These are phyloP conservation scores for Seminavis robusta DNA, from an alignment of 108 stramenopile genomes.

Conservation along the genomic window DNA sequence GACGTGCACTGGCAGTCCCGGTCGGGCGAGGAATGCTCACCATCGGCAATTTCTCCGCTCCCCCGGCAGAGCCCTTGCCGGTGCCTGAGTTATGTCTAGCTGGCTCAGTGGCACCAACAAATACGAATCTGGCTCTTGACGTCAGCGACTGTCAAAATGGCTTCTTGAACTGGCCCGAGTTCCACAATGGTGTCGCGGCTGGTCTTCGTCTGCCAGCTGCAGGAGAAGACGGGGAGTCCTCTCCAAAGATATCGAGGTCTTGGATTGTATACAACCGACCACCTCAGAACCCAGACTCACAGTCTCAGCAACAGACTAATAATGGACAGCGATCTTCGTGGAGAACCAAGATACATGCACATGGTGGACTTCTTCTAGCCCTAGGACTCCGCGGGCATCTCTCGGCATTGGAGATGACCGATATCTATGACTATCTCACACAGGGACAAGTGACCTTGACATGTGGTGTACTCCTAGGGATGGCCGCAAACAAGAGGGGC, in stretches of 20 bases:
- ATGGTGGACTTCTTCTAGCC: constrained; percentile 93
- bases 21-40: constrained; percentile 97
- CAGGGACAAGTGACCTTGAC: constrained; percentile 94
- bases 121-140: constrained; percentile 82
- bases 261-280: constrained; percentile 97
- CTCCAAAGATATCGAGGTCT: constrained; percentile 73
- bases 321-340: constrained; percentile 5
- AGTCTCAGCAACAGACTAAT: constrained; percentile 23
- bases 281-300: constrained; percentile 2
- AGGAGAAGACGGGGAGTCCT: constrained; percentile 11
- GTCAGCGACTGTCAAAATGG: constrained; percentile 61
- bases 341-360: constrained; percentile 51
- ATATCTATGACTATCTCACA: constrained; percentile 95
- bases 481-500: constrained; percentile 93
- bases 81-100: constrained; percentile 87
- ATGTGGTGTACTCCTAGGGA: constrained; percentile 92
- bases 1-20: constrained; percentile 82
- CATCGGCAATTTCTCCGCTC: constrained; percentile 78
- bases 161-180: constrained; percentile 92
- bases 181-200: constrained; percentile 98
- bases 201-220: constrained; percentile 76
- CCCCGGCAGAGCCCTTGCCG: constrained; percentile 82
- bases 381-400: constrained; percentile 94
- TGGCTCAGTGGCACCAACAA: constrained; percentile 89
- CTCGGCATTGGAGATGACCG: constrained; percentile 87